Evolutionary conservation across 352 stramenopile genomes (phyloP).

Genomic region (Globisporangium recalcitrans): DNA sequence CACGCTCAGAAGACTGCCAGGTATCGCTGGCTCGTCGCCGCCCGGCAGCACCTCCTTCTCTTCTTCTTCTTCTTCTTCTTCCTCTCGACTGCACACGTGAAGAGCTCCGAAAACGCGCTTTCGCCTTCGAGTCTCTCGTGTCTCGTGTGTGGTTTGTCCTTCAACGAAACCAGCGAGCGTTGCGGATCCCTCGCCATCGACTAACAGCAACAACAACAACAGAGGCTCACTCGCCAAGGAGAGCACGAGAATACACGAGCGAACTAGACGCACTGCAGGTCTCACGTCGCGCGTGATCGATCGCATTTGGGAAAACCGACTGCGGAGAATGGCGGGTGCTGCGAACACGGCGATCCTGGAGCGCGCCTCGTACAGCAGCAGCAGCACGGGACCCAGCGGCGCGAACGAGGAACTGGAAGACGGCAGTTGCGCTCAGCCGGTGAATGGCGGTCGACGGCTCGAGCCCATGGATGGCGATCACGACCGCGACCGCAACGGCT

Average conservation of each 20-base stretch:
- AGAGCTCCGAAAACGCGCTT: too few species aligned
- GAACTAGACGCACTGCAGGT: too few species aligned
- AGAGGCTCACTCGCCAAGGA: background rate
- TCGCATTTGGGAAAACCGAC: background rate
- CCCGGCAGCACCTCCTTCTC: background rate
- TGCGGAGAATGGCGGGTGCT: background rate
- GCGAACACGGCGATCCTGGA: slow-evolving; percentile 3
- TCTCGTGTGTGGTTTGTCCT: too few species aligned
- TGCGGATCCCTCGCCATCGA: too few species aligned
- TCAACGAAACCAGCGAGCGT: too few species aligned
- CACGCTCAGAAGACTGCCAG: background rate
- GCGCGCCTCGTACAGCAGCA: slow-evolving; percentile 8
- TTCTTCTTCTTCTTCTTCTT: too few species aligned
- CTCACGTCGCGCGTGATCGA: background rate
- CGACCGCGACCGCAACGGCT: background rate
- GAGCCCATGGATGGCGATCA: background rate
- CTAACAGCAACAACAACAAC: too few species aligned
- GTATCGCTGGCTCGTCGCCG: background rate
- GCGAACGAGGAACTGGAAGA: slow-evolving; percentile 1
- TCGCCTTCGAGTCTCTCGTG: too few species aligned
- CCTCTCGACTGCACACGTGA: too few species aligned
- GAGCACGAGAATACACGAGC: too few species aligned
- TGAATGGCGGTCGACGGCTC: background rate
- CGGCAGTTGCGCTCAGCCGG: background rate
- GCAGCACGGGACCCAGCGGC: background rate